Evolutionary conservation across 2,329 filamentous ascomycete species (phyloP).

Genomic region (Fusarium algeriense): DNA sequence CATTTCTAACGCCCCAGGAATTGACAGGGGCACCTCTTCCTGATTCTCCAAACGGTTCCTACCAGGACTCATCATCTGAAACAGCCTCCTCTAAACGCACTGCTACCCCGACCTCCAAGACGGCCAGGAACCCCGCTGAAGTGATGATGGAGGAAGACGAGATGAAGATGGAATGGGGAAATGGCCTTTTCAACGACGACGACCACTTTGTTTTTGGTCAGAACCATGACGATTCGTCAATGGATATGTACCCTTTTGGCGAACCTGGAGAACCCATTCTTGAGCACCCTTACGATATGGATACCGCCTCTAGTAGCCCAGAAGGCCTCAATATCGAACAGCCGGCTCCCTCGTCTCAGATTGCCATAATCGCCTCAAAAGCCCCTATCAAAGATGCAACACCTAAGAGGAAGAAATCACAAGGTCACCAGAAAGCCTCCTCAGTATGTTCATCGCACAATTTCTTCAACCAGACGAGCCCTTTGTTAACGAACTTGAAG

Average conservation of each 20-base stretch:
- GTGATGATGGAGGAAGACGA: conserved; percentile 58
- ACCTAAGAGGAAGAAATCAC: conserved; percentile 42
- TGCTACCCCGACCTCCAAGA: conserved; percentile 60
- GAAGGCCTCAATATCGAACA: conserved; percentile 50
- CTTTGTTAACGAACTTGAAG: conserved; percentile 51
- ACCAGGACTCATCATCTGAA: conserved; percentile 65
- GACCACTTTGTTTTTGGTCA: conserved; percentile 54
- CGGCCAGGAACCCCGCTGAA: conserved; percentile 57
- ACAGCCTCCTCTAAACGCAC: conserved; percentile 64
- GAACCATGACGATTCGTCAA: conserved; percentile 42
- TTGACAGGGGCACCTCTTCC: conserved; percentile 56
- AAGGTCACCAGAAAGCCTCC: conserved; percentile 46
- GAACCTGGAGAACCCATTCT: conserved; percentile 56
- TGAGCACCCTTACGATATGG: conserved; percentile 68
- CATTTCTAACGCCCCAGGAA: conserved; percentile 52
- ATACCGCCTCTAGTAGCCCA: conserved; percentile 69
- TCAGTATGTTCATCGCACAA: conserved; percentile 55
- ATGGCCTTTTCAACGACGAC: conserved; percentile 55
- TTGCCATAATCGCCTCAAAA: conserved; percentile 56
- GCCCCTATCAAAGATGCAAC: conserved; percentile 47
- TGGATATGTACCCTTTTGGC: conserved; percentile 51
- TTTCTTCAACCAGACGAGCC: background rate
- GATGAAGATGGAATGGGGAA: conserved; percentile 60
- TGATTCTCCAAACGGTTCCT: conserved; percentile 57
- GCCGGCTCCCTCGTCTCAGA: conserved; percentile 59